A percentile compares a stretch with the other conserved stretches of the same genome.
Conservation (phyloP, 2,329 filamentous ascomycete species). For the Davidsoniella australis region DNA sequence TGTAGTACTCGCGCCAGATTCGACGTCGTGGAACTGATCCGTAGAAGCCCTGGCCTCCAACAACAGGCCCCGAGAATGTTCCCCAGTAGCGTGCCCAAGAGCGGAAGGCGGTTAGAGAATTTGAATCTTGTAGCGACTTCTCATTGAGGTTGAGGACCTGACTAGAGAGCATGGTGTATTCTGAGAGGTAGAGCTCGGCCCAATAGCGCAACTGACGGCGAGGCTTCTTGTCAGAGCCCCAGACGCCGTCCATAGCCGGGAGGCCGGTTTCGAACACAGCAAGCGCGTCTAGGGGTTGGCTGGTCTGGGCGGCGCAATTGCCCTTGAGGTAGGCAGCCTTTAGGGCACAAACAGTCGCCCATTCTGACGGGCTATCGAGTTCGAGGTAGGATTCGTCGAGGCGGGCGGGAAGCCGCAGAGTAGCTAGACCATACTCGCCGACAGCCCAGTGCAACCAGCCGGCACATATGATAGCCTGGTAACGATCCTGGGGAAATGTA, state of each 20-base stretch:
- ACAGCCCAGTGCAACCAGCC: slow-evolving; percentile 73
- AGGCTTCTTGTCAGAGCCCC: slow-evolving; percentile 29
- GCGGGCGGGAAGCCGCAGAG: slow-evolving; percentile 44
- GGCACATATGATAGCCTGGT: slow-evolving; percentile 69
- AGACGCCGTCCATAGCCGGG: slow-evolving; percentile 40
- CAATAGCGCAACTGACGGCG: slow-evolving; percentile 56
- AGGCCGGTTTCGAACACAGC: slow-evolving; percentile 49
- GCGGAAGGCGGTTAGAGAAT: slow-evolving; percentile 40
- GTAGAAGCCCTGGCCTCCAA: slow-evolving; percentile 40
- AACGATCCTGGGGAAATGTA: slow-evolving; percentile 36
- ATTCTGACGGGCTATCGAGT: slow-evolving; percentile 44
- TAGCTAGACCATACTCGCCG: slow-evolving; percentile 48
- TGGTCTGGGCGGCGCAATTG: slow-evolving; percentile 36
- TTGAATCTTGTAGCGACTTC: slow-evolving; percentile 31
- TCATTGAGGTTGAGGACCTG: slow-evolving; percentile 36
- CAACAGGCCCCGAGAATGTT: slow-evolving; percentile 26
- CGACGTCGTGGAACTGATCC: slow-evolving; percentile 44
- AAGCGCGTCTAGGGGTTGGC: slow-evolving; percentile 40
- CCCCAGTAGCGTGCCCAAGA: slow-evolving; percentile 59
- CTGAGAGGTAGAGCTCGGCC: slow-evolving; percentile 62
- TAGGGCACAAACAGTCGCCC: slow-evolving; percentile 67
- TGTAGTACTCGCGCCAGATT: slow-evolving; percentile 78
- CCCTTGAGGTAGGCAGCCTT: slow-evolving; percentile 67
- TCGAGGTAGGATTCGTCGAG: slow-evolving; percentile 37
- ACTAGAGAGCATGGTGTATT: slow-evolving; percentile 54